A percentile compares a stretch with the other conserved stretches of the same genome.
Conservation (phyloP, 1,284 basidiomycete species). For the Trichosporon sp. region DNA sequence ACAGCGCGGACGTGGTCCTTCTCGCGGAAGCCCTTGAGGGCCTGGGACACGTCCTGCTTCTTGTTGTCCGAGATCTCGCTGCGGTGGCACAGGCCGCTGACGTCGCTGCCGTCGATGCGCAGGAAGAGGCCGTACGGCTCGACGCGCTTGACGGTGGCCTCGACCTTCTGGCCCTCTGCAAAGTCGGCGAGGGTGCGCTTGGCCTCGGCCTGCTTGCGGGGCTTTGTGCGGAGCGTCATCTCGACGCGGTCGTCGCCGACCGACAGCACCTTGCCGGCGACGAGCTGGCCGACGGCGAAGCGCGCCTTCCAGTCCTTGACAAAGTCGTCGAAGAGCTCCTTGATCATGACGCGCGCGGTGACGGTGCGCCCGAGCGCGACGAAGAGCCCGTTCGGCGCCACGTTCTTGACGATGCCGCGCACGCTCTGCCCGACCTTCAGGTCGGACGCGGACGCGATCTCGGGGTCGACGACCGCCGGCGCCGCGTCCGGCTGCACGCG, state of each 20-base stretch:
- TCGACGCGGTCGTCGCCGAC: constrained; percentile 69
- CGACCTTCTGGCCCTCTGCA: constrained; percentile 67
- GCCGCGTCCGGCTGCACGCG: constrained; percentile 52
- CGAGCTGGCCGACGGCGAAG: constrained; percentile 77
- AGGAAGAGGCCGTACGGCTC: constrained; percentile 92
- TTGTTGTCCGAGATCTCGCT: constrained; percentile 83
- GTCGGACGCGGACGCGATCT: constrained; percentile 62
- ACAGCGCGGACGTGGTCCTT: constrained; percentile 81
- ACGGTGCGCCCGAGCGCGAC: constrained; percentile 76
- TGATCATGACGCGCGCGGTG: constrained; percentile 89
- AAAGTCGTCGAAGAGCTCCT: constrained; percentile 84
- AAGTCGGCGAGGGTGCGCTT: constrained; percentile 57
- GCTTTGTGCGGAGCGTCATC: constrained; percentile 68
- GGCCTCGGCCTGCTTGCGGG: constrained; percentile 49
- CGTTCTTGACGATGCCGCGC: constrained; percentile 83
- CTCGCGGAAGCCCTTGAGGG: constrained; percentile 75
- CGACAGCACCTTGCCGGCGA: constrained; percentile 76
- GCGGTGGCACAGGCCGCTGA: constrained; percentile 91
- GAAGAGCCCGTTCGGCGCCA: constrained; percentile 79
- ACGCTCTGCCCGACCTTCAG: constrained; percentile 69
- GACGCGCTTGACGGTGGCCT: constrained; percentile 65
- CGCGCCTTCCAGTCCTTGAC: constrained; percentile 90
- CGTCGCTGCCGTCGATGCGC: constrained; percentile 71
- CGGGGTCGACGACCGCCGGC: constrained; percentile 57
- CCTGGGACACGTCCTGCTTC: constrained; percentile 68